Conservation (phyloP, 306 rosid genomes). For the Benincasa hispida region DNA sequence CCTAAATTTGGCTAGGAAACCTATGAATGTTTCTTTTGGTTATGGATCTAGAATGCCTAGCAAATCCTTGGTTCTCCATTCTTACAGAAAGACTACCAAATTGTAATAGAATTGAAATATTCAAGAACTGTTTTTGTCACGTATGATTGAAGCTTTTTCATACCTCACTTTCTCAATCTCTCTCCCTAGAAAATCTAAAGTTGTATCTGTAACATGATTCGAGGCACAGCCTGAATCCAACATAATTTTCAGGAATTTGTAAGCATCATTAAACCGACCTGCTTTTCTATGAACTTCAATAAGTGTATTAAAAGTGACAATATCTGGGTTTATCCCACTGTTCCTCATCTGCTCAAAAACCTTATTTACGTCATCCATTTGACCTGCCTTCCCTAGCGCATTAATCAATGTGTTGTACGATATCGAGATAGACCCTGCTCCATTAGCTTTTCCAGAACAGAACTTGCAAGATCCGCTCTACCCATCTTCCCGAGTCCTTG, state of each 20-base stretch:
- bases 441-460: slow-evolving; percentile 66
- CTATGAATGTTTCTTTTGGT: too few relatives aligned
- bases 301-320: slow-evolving; percentile 73
- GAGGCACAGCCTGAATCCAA: slow-evolving; percentile 77
- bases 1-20: too few relatives aligned
- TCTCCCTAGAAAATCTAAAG: slow-evolving; percentile 72
- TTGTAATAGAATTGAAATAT: too few relatives aligned
- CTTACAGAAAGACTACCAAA: too few relatives aligned
- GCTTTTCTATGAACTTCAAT: slow-evolving; percentile 92
- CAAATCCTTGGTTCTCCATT: too few relatives aligned
- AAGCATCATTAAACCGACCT: slow-evolving; percentile 69
- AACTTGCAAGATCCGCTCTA: slow-evolving; percentile 81
- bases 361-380: slow-evolving; percentile 57
- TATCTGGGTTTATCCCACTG: slow-evolving; percentile 76
- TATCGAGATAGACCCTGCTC: slow-evolving; percentile 74
- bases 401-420: slow-evolving; percentile 80
- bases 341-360: slow-evolving; percentile 69
- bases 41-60: too few relatives aligned
- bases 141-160: slow-evolving; percentile 57
- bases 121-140: slow-evolving; percentile 36
- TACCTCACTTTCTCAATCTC: slow-evolving; percentile 70
- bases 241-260: slow-evolving; percentile 77
- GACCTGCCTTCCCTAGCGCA: slow-evolving; percentile 79
- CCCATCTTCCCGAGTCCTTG: slow-evolving; percentile 95
- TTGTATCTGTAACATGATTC: slow-evolving; percentile 82